These are phyloP conservation scores for Russula griseocarnosa DNA, from an alignment of 768 basidiomycete species.

Conservation along the genomic window DNA sequence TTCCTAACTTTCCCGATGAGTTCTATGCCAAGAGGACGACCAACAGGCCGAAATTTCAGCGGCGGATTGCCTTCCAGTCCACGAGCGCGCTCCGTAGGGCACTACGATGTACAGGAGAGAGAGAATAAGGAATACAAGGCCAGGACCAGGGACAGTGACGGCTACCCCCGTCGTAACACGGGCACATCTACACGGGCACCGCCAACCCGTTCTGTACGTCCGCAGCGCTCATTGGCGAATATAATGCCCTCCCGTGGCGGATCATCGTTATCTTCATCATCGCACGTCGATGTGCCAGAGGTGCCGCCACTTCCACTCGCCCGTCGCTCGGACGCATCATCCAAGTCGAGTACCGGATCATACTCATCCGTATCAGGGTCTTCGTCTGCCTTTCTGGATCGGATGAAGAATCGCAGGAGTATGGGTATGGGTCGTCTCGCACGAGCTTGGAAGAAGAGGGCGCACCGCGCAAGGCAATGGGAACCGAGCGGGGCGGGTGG, in stretches of 20 bases:
- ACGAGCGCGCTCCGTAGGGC: slow-evolving; percentile 38
- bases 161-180: slow-evolving; percentile 16
- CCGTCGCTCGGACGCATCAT: slow-evolving; percentile 16
- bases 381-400: slow-evolving; percentile 38
- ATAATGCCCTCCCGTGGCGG: slow-evolving; percentile 21
- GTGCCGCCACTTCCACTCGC: slow-evolving; percentile 28
- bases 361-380: slow-evolving; percentile 29
- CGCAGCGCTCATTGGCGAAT: slow-evolving; percentile 28
- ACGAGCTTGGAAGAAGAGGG: slow-evolving; percentile 46
- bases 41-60: neutral
- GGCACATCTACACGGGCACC: neutral
- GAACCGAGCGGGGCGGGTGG: slow-evolving; percentile 1
- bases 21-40: slow-evolving; percentile 16
- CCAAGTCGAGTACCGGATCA: slow-evolving; percentile 30
- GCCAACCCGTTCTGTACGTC: slow-evolving; percentile 26
- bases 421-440: slow-evolving; percentile 34
- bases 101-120: slow-evolving; percentile 17
- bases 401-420: slow-evolving; percentile 35
- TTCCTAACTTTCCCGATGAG: slow-evolving; percentile 18
- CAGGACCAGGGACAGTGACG: slow-evolving; percentile 20
- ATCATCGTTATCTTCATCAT: neutral
- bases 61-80: slow-evolving; percentile 42
- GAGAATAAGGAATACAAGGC: slow-evolving; percentile 5
- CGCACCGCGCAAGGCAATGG: slow-evolving; percentile 1
- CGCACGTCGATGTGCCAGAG: slow-evolving; percentile 1